phyloP scores from a whole-genome alignment of 805 yeast genomes.

The Saccharomycopsis fodiens region DNA sequence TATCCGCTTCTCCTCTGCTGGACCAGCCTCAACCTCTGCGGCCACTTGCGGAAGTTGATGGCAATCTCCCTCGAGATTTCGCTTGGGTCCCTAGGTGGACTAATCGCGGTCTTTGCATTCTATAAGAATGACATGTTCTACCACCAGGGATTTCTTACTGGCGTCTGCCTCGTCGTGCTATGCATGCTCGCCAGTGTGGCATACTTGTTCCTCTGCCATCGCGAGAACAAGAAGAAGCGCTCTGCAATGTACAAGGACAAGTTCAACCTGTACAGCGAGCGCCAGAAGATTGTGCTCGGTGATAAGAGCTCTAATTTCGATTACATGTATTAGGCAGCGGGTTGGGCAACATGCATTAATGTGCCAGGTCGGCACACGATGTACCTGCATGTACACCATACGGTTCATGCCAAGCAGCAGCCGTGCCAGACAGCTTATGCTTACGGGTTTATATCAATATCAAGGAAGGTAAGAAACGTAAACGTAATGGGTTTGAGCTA shows the following conservation, averaged over 20 bases:
- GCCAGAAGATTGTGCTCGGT: conserved; percentile 14
- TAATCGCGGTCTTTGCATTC: conserved; percentile 39
- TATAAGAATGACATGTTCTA: conserved; percentile 21
- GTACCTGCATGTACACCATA: too few species aligned
- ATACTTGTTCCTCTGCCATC: conserved; percentile 25
- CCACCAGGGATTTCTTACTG: conserved; percentile 1
- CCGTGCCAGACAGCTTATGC: too few species aligned
- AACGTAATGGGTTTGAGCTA: too few species aligned
- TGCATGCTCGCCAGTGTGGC: neutral
- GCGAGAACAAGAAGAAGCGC: conserved; percentile 25
- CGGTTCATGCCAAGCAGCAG: too few species aligned
- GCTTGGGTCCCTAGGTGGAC: conserved; percentile 67
- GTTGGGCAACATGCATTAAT: too few species aligned
- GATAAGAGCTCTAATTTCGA: conserved; percentile 18
- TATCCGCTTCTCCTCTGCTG: conserved; percentile 68
- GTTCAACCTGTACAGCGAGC: conserved; percentile 9
- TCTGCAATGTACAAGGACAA: conserved; percentile 15
- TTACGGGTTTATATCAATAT: neutral
- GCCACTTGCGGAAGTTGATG: conserved; percentile 51
- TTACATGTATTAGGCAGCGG: conserved; percentile 14
- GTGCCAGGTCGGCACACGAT: too few species aligned
- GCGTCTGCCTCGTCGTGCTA: neutral
- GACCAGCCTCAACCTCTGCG: conserved; percentile 46
- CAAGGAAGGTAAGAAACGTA: neutral
- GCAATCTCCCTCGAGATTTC: conserved; percentile 58